phyloP scores from a whole-genome alignment of 2,329 filamentous ascomycete species.

The Arthrinium puccinioides region DNA sequence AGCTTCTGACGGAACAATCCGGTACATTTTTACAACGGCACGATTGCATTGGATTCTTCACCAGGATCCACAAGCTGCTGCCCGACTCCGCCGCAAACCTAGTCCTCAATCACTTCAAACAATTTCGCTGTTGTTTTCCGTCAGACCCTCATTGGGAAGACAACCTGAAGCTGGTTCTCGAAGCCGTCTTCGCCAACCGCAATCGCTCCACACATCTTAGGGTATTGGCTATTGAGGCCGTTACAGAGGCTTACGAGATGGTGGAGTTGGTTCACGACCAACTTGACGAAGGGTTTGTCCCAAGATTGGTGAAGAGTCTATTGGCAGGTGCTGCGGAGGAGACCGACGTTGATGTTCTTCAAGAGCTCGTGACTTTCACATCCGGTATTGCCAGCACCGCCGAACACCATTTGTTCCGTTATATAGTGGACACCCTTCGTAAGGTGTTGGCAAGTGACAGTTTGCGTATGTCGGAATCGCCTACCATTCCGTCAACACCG shows the following conservation, averaged over 20 bases:
- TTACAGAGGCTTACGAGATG: conserved; percentile 53
- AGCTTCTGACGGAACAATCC: conserved; percentile 35
- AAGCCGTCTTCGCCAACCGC: conserved; percentile 56
- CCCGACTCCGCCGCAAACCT: conserved; percentile 57
- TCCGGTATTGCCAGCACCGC: conserved; percentile 57
- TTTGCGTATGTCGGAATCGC: conserved; percentile 32
- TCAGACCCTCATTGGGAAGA: conserved; percentile 62
- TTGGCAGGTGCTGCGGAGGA: conserved; percentile 56
- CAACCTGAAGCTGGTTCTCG: conserved; percentile 53
- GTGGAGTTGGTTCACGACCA: conserved; percentile 52
- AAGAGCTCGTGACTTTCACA: conserved; percentile 57
- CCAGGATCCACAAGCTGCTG: conserved; percentile 52
- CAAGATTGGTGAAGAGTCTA: conserved; percentile 52
- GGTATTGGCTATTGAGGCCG: conserved; percentile 51
- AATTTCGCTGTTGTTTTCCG: conserved; percentile 65
- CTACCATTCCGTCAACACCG: conserved; percentile 16
- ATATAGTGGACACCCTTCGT: conserved; percentile 46
- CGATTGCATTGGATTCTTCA: conserved; percentile 60
- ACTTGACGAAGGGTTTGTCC: conserved; percentile 48
- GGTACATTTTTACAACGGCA: conserved; percentile 56
- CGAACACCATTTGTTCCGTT: conserved; percentile 50
- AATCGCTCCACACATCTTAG: conserved; percentile 55
- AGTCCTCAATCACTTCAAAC: conserved; percentile 60
- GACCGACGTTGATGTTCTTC: conserved; percentile 55
- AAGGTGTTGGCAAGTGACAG: conserved; percentile 43